Evolutionary conservation across 2,329 filamentous ascomycete genomes (phyloP).

Genomic region (Pseudomassariella vexata): DNA sequence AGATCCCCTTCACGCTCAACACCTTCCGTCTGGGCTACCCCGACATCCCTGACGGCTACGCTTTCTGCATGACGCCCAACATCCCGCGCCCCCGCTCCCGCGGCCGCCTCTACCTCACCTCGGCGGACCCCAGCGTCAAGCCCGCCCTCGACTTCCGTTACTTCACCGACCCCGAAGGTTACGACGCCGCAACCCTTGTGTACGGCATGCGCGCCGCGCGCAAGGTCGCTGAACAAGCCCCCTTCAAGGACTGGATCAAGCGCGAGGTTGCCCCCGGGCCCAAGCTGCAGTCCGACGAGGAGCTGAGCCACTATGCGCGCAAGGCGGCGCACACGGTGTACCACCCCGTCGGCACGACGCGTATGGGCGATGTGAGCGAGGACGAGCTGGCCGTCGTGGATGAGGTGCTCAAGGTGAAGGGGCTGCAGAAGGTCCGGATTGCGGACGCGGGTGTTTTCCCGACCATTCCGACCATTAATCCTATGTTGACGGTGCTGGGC

Average conservation of each 20-base stretch:
- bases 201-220: conserved; percentile 73
- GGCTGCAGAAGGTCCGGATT: conserved; percentile 68
- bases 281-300: conserved; percentile 68
- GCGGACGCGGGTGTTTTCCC: conserved; percentile 87
- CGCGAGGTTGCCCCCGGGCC: conserved; percentile 75
- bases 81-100: conserved; percentile 77
- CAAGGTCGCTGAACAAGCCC: conserved; percentile 65
- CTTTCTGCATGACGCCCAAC: conserved; percentile 92
- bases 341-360: conserved; percentile 82
- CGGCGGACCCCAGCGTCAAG: conserved; percentile 68
- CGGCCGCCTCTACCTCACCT: conserved; percentile 72
- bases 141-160: conserved; percentile 84
- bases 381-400: conserved; percentile 79
- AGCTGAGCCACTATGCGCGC: conserved; percentile 75
- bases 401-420: conserved; percentile 63
- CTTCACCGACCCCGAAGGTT: conserved; percentile 81
- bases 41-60: conserved; percentile 60
- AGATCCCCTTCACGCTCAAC: conserved; percentile 88
- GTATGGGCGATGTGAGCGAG: conserved; percentile 71
- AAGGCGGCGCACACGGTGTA: conserved; percentile 83
- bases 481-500: conserved; percentile 82
- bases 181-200: conserved; percentile 77
- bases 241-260: conserved; percentile 80
- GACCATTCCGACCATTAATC: conserved; percentile 80
- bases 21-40: conserved; percentile 72